These are phyloP conservation scores for Coemansia nantahalensis DNA, from an alignment of 192 early-diverging fungal genomes.

Conservation along the genomic window DNA sequence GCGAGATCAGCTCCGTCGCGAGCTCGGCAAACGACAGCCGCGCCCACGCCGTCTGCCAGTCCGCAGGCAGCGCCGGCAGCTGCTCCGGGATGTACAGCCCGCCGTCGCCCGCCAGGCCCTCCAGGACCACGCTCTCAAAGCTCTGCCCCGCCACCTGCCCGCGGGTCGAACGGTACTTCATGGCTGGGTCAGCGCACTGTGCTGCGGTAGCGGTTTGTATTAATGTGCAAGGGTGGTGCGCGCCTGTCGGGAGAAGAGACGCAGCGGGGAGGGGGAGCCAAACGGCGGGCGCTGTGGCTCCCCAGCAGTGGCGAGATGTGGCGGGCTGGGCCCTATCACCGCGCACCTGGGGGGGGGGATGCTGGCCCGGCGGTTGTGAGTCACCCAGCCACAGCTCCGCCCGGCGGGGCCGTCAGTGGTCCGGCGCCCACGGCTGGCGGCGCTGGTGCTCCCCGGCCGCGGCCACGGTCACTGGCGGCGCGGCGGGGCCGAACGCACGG, in stretches of 20 bases:
- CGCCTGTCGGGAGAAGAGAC: too few relatives aligned
- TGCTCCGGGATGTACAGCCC: slow-evolving; percentile 89
- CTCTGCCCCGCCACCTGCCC: slow-evolving; percentile 64
- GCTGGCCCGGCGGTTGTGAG: too few relatives aligned
- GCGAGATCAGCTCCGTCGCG: slow-evolving; percentile 79
- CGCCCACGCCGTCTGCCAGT: slow-evolving; percentile 73
- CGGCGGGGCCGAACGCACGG: slow-evolving; percentile 19
- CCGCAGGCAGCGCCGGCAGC: slow-evolving; percentile 68
- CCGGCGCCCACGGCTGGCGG: not conserved
- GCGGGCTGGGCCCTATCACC: too few relatives aligned
- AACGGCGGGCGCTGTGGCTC: too few relatives aligned
- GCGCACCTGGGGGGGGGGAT: too few relatives aligned
- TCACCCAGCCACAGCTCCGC: too few relatives aligned
- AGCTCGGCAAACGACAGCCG: slow-evolving; percentile 74
- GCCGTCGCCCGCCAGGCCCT: slow-evolving; percentile 90
- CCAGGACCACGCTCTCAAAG: slow-evolving; percentile 91
- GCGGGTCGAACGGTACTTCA: slow-evolving; percentile 92
- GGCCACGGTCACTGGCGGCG: not conserved
- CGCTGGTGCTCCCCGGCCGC: too few relatives aligned
- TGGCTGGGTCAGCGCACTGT: slow-evolving; percentile 25
- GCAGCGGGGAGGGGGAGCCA: too few relatives aligned
- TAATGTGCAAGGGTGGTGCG: too few relatives aligned
- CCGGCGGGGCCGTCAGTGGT: too few relatives aligned
- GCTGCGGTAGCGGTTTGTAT: too few relatives aligned
- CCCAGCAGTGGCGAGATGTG: too few relatives aligned